Conservation (phyloP, 1,284 basidiomycete genomes). For the Ganoderma leucocontextum region DNA sequence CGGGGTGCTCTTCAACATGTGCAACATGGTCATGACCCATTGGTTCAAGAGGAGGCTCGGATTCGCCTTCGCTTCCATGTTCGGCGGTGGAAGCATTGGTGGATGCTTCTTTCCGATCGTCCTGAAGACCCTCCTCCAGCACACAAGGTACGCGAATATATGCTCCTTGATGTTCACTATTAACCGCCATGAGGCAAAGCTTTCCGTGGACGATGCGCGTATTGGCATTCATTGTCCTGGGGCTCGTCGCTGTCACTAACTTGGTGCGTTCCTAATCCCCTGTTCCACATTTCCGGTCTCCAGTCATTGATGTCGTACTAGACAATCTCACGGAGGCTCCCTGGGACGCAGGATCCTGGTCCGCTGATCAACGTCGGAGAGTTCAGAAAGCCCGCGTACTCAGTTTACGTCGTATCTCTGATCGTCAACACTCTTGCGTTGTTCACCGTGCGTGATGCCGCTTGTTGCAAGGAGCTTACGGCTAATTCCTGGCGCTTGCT, state of each 20-base stretch:
- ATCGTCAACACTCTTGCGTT: not conserved
- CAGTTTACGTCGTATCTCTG: not conserved
- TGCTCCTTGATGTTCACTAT: not conserved
- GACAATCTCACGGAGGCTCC: not conserved
- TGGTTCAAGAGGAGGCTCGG: conserved; percentile 54
- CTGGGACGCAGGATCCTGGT: not conserved
- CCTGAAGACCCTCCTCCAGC: conserved; percentile 46
- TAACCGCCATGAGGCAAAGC: not conserved
- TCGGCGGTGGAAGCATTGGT: conserved; percentile 50
- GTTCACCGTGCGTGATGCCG: not conserved
- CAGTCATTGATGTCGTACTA: not conserved
- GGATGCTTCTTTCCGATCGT: conserved; percentile 52
- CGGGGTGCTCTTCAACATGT: conserved; percentile 1
- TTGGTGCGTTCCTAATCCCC: conserved; percentile 34
- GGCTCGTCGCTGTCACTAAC: conserved; percentile 52
- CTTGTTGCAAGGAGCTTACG: not conserved
- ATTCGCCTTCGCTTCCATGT: conserved; percentile 47
- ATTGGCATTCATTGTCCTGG: conserved; percentile 59
- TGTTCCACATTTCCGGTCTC: not conserved
- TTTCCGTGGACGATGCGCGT: conserved; percentile 62
- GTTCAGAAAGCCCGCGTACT: conserved; percentile 3
- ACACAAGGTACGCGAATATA: conserved; percentile 38
- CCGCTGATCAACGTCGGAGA: not conserved
- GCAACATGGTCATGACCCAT: conserved; percentile 39
- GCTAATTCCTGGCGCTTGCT: not conserved